Percentiles rank a stretch among this genome's conserved stretches.
These are phyloP conservation scores for Immersiporthe knoxdaviesiana DNA, from an alignment of 2,329 filamentous ascomycete species.

Conservation along the genomic window DNA sequence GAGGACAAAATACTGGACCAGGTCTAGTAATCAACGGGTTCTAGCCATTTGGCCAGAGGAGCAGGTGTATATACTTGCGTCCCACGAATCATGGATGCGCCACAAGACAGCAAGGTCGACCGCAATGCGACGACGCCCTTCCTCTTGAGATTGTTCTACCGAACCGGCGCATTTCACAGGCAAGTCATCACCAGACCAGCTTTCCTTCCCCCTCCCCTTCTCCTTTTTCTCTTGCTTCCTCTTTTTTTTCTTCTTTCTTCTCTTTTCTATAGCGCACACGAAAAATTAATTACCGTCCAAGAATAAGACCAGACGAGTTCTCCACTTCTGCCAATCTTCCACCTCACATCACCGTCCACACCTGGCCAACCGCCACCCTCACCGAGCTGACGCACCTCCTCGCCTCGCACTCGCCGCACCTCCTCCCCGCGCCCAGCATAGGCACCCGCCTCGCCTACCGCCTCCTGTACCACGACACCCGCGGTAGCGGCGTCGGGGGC, in stretches of 20 bases:
- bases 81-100: constrained; percentile 20
- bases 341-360: constrained; percentile 78
- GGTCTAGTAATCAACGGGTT: background rate
- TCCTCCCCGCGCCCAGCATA: constrained; percentile 73
- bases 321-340: constrained; percentile 59
- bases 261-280: background rate
- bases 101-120: constrained; percentile 51
- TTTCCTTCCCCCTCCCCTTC: background rate
- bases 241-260: background rate
- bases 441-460: constrained; percentile 88
- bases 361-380: constrained; percentile 81
- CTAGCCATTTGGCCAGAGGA: background rate
- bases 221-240: background rate
- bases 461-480: constrained; percentile 79
- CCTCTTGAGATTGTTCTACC: constrained; percentile 84
- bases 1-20: background rate
- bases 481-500: constrained; percentile 31
- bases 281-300: background rate
- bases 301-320: constrained; percentile 70
- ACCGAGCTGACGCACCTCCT: constrained; percentile 80
- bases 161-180: constrained; percentile 73
- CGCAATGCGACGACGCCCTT: constrained; percentile 78
- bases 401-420: constrained; percentile 61
- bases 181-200: constrained; percentile 37
- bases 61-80: background rate